These are phyloP conservation scores for Phytophthora melonis DNA, from an alignment of 352 stramenopile genomes.

Conservation along the genomic window DNA sequence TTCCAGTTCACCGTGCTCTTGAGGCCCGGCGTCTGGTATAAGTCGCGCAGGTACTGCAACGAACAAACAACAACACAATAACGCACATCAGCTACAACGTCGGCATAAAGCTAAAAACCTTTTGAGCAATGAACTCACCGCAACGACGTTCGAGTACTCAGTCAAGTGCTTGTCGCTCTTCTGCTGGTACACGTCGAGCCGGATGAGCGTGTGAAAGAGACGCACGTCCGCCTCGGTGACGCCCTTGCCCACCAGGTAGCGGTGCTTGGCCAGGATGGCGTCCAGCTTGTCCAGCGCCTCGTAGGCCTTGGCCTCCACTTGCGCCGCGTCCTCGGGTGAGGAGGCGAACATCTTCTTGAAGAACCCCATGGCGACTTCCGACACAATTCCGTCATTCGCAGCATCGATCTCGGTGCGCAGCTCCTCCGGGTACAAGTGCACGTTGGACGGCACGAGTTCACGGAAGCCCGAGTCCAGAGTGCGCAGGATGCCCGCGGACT, in stretches of 20 bases:
- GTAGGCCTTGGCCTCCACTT: slow-evolving; percentile 15
- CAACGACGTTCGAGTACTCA: slow-evolving; percentile 54
- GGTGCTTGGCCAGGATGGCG: slow-evolving; percentile 5
- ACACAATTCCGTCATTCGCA: slow-evolving; percentile 72
- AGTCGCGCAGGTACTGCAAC: slow-evolving; percentile 38
- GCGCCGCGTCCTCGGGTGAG: slow-evolving; percentile 37
- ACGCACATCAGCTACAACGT: neutral
- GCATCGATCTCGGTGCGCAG: slow-evolving; percentile 61
- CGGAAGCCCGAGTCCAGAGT: slow-evolving; percentile 59
- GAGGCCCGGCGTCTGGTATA: slow-evolving; percentile 88
- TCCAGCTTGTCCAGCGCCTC: slow-evolving; percentile 40
- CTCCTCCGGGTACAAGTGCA: slow-evolving; percentile 56
- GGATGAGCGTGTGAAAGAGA: slow-evolving; percentile 46
- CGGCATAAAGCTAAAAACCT: neutral
- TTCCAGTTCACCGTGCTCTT: slow-evolving; percentile 84
- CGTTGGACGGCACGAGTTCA: slow-evolving; percentile 42
- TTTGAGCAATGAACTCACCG: neutral
- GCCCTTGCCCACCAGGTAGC: slow-evolving; percentile 31
- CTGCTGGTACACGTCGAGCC: slow-evolving; percentile 37
- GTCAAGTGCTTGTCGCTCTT: slow-evolving; percentile 48
- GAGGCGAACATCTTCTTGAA: slow-evolving; percentile 71
- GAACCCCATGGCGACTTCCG: slow-evolving; percentile 53
- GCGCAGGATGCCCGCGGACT: slow-evolving; percentile 80
- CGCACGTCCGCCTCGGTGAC: slow-evolving; percentile 51
- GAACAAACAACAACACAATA: slow-evolving; percentile 5